These are phyloP conservation scores for Entoloma clypeatum DNA, from an alignment of 1,284 basidiomycete species.

Conservation along the genomic window DNA sequence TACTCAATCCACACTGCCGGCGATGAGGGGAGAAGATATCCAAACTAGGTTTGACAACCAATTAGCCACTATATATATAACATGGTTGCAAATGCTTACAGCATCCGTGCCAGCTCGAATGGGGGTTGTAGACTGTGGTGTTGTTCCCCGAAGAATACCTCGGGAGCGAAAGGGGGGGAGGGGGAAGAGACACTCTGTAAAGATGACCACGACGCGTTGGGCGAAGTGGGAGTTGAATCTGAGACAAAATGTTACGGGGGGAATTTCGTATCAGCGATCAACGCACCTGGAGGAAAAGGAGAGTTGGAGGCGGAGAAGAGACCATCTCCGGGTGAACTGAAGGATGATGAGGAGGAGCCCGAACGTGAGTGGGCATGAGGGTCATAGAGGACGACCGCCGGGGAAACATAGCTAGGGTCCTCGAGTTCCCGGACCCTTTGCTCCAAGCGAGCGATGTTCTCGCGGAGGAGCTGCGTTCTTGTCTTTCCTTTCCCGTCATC, in stretches of 20 bases:
- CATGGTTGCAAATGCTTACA: conserved; percentile 42
- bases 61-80: conserved; percentile 8
- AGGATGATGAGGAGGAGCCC: conserved; percentile 60
- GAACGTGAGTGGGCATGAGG: conserved; percentile 50
- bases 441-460: conserved; percentile 55
- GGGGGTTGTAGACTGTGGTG: conserved; percentile 52
- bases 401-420: conserved; percentile 53
- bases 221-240: conserved; percentile 34
- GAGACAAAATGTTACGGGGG: conserved; percentile 9
- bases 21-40: conserved; percentile 75
- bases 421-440: conserved; percentile 55
- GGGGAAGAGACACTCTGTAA: conserved; percentile 34
- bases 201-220: conserved; percentile 31
- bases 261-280: conserved; percentile 7
- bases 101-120: conserved; percentile 58
- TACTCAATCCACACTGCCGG: conserved; percentile 65
- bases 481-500: conserved; percentile 66
- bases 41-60: conserved; percentile 34
- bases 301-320: conserved; percentile 59
- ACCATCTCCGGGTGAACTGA: conserved; percentile 55
- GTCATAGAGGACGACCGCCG: conserved; percentile 49
- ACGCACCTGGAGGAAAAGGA: conserved; percentile 54
- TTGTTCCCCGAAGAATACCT: conserved; percentile 47
- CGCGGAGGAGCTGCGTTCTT: conserved; percentile 56
- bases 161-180: conserved; percentile 44